Evolutionary conservation across 805 yeast genomes (phyloP).

Genomic region (Kluyveromyces wickerhamii): DNA sequence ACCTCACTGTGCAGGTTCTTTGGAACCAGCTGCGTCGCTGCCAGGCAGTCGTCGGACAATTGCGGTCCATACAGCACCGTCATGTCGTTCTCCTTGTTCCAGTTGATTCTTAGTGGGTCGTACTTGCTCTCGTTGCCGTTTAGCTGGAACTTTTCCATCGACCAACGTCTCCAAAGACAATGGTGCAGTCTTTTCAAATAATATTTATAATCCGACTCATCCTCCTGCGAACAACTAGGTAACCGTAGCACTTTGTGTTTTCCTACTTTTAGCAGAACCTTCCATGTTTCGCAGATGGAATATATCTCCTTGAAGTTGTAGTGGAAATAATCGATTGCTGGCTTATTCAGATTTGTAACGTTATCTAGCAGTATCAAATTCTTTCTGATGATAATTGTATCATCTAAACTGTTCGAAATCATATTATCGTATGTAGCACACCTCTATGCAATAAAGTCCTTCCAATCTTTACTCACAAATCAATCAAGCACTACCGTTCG

Average conservation of each 20-base stretch:
- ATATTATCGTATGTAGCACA: neutral
- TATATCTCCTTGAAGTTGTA: slow-evolving; percentile 13
- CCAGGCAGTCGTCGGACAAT: slow-evolving; percentile 10
- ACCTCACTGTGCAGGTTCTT: neutral
- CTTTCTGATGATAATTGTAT: slow-evolving; percentile 23
- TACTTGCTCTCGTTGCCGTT: slow-evolving; percentile 52
- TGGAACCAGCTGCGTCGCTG: slow-evolving; percentile 4
- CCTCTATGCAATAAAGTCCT: too few species aligned
- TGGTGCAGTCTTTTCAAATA: slow-evolving; percentile 53
- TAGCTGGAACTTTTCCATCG: slow-evolving; percentile 59
- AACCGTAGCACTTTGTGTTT: slow-evolving; percentile 23
- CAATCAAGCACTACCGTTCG: too few species aligned
- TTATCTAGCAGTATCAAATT: slow-evolving; percentile 27
- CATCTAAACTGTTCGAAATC: slow-evolving; percentile 20
- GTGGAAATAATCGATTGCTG: slow-evolving; percentile 28
- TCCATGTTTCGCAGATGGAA: slow-evolving; percentile 14
- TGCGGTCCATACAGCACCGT: slow-evolving; percentile 93
- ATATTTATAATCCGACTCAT: slow-evolving; percentile 23
- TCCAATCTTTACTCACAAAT: too few species aligned
- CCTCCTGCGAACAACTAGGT: slow-evolving; percentile 30
- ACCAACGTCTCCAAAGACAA: slow-evolving; percentile 95
- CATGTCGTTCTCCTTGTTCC: slow-evolving; percentile 92
- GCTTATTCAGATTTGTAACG: slow-evolving; percentile 24
- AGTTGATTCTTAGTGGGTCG: slow-evolving; percentile 78
- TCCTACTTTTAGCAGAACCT: slow-evolving; percentile 15